Conservation (phyloP, 176 grass and related monocot genomes). For the Guadua angustifolia region DNA sequence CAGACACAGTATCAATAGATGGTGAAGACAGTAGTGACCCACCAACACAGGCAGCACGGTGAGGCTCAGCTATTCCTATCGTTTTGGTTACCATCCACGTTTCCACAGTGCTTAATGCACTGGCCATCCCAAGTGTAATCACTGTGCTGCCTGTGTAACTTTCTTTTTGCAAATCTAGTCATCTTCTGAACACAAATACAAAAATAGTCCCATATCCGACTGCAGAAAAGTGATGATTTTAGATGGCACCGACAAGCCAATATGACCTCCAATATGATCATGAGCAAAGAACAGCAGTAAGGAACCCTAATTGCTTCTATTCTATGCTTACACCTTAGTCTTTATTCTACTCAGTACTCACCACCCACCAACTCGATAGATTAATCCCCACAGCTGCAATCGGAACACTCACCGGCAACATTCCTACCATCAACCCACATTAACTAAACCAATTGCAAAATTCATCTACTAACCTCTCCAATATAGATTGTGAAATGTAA, state of each 20-base stretch:
- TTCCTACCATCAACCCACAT: constrained; percentile 31
- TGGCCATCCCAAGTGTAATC: background rate
- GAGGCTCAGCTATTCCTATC: background rate
- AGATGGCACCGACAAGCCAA: constrained; percentile 48
- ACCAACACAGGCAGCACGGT: constrained; percentile 1
- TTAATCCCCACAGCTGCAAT: constrained; percentile 29
- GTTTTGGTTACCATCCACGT: background rate
- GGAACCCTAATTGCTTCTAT: constrained; percentile 50
- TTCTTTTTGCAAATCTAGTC: no score
- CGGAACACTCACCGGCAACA: constrained; percentile 29
- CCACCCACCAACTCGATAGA: constrained; percentile 42
- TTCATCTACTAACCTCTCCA: constrained; percentile 24
- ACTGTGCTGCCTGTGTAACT: no score
- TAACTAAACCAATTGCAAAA: constrained; percentile 18
- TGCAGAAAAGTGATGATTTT: no score
- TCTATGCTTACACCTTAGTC: constrained; percentile 42
- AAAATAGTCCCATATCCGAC: no score
- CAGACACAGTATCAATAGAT: constrained; percentile 44
- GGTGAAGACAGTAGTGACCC: constrained; percentile 40
- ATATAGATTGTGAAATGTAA: constrained; percentile 35
- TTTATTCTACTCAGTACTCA: constrained; percentile 45
- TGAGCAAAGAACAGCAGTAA: constrained; percentile 12
- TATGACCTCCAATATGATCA: constrained; percentile 30
- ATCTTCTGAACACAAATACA: no score
- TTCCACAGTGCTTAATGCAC: background rate